Conservation (phyloP, 2,329 filamentous ascomycete species). For the Aurifilum marmelostoma region DNA sequence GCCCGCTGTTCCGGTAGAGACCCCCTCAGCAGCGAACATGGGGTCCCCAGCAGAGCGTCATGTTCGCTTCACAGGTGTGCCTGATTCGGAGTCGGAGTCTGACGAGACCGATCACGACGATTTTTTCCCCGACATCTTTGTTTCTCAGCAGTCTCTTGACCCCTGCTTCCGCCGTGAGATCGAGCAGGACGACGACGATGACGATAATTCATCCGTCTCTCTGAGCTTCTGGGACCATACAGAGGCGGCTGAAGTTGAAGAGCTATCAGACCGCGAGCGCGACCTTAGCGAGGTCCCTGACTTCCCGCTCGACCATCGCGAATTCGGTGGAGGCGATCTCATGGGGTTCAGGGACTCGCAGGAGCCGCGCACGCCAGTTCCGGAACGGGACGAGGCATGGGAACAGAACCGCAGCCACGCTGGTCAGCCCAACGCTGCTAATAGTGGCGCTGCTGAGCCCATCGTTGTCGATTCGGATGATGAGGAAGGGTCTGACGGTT, state of each 20-base stretch:
- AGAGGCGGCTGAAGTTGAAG: slow-evolving; percentile 47
- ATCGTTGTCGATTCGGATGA: slow-evolving; percentile 21
- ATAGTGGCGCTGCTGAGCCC: neutral
- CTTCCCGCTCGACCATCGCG: slow-evolving; percentile 1
- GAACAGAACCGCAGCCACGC: neutral
- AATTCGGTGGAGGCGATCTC: slow-evolving; percentile 10
- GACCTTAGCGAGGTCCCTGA: neutral
- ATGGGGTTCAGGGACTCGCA: neutral
- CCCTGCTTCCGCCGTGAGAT: slow-evolving; percentile 74
- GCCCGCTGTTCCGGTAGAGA: slow-evolving; percentile 18
- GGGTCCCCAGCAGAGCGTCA: slow-evolving; percentile 55
- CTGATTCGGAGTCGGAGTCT: slow-evolving; percentile 68
- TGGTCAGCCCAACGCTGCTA: neutral
- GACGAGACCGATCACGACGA: slow-evolving; percentile 62
- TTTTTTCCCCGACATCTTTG: slow-evolving; percentile 78
- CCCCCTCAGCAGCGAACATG: slow-evolving; percentile 4
- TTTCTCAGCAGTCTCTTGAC: slow-evolving; percentile 74
- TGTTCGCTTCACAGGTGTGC: slow-evolving; percentile 73
- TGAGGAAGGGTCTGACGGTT: slow-evolving; percentile 49
- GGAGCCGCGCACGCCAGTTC: neutral
- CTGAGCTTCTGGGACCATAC: slow-evolving; percentile 67
- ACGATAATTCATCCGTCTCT: slow-evolving; percentile 54
- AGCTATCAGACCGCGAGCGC: slow-evolving; percentile 32
- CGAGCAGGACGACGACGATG: slow-evolving; percentile 63
- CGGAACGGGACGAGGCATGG: neutral